Percentiles rank a stretch among this genome's conserved stretches.
These are phyloP conservation scores for Fraxinus paxiana DNA, from an alignment of 305 asterid genomes.

Conservation along the genomic window DNA sequence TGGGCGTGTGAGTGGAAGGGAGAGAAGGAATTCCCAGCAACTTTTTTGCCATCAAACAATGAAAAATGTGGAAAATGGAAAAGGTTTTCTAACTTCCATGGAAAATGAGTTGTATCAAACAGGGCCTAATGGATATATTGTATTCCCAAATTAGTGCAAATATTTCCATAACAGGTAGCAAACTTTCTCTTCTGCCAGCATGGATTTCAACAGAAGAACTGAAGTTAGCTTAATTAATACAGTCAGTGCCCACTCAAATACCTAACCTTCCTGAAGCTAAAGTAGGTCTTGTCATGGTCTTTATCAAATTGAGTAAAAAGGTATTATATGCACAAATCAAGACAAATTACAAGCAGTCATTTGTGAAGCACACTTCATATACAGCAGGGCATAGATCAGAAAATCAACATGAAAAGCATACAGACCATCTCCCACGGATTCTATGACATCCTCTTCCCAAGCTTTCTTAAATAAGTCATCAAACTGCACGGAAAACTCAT, in stretches of 20 bases:
- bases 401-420: slow-evolving; percentile 28
- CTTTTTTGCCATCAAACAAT: too few relatives aligned
- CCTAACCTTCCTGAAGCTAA: slow-evolving; percentile 19
- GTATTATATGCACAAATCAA: slow-evolving; percentile 22
- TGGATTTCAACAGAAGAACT: slow-evolving; percentile 8
- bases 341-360: slow-evolving; percentile 17
- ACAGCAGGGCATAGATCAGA: slow-evolving; percentile 25
- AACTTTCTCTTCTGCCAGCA: slow-evolving; percentile 3
- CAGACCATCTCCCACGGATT: slow-evolving; percentile 58
- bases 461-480: slow-evolving; percentile 91
- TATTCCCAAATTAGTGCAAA: slow-evolving; percentile 15
- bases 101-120: too few relatives aligned
- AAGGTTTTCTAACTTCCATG: too few relatives aligned
- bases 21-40: too few relatives aligned
- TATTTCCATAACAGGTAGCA: slow-evolving; percentile 14
- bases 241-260: slow-evolving; percentile 12
- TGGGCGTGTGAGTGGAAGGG: too few relatives aligned
- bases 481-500: slow-evolving; percentile 77
- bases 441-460: slow-evolving; percentile 76
- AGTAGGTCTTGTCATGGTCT: slow-evolving; percentile 14
- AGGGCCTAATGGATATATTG: not conserved
- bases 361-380: slow-evolving; percentile 22
- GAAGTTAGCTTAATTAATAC: slow-evolving; percentile 1
- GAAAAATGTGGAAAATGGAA: too few relatives aligned
- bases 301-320: slow-evolving; percentile 30